These are phyloP conservation scores for Colletotrichum limetticola DNA, from an alignment of 2,329 filamentous ascomycete genomes.

Conservation along the genomic window DNA sequence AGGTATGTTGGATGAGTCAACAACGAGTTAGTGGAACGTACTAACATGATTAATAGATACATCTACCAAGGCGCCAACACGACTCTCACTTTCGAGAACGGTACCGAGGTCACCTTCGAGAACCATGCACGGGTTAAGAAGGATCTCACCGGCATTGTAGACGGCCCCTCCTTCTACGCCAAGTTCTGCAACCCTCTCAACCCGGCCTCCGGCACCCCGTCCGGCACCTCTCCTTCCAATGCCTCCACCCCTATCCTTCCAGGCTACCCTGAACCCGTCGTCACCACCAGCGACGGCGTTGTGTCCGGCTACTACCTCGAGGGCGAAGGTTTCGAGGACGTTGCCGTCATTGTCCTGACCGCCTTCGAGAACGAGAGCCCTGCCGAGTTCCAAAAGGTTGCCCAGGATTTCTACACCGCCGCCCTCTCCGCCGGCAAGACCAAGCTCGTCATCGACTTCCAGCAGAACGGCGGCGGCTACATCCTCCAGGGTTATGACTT, in stretches of 20 bases:
- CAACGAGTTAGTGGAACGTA: no score
- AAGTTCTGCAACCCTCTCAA: conserved; percentile 44
- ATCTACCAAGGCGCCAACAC: conserved; percentile 46
- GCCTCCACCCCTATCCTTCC: not conserved
- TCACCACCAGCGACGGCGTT: conserved; percentile 39
- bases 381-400: conserved; percentile 48
- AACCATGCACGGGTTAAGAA: conserved; percentile 45
- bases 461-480: conserved; percentile 67
- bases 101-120: conserved; percentile 42
- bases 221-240: conserved; percentile 7
- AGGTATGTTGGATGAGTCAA: not conserved
- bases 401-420: conserved; percentile 46
- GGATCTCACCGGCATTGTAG: conserved; percentile 43
- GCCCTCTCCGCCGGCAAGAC: conserved; percentile 61
- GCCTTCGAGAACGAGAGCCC: conserved; percentile 41
- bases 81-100: conserved; percentile 50
- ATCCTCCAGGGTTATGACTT: conserved; percentile 68
- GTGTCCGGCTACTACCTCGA: conserved; percentile 48
- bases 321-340: conserved; percentile 46
- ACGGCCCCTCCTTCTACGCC: conserved; percentile 46
- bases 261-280: conserved; percentile 43
- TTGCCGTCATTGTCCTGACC: conserved; percentile 44
- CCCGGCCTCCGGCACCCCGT: not conserved
- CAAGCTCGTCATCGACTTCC: conserved; percentile 69
- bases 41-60: not conserved